Percentiles rank a stretch among this genome's conserved stretches.
These are phyloP conservation scores for Gillenia trifoliata DNA, from an alignment of 306 rosid species.

Conservation along the genomic window DNA sequence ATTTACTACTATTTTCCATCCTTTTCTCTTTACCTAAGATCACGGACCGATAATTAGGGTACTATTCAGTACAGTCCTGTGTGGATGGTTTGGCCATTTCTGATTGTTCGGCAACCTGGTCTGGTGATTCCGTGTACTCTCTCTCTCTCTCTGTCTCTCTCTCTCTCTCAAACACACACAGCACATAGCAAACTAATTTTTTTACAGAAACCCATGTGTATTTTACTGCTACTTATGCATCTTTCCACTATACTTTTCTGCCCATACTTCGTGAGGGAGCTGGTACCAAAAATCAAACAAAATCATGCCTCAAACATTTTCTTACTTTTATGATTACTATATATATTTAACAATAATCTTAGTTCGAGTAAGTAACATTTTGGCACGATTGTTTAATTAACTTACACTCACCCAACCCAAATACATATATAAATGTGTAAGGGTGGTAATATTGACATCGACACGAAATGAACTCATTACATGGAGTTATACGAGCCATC, in stretches of 20 bases:
- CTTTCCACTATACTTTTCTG: neutral
- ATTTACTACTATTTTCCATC: too few species aligned
- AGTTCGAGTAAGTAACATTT: too few species aligned
- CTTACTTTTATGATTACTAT: neutral
- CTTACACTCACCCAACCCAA: neutral
- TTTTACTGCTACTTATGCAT: neutral
- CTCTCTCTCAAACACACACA: neutral
- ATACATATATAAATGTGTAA: neutral
- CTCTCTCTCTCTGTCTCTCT: neutral
- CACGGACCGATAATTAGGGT: slow-evolving; percentile 51
- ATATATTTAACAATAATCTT: neutral
- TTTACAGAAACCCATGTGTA: slow-evolving; percentile 27
- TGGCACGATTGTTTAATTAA: neutral
- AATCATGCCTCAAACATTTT: neutral
- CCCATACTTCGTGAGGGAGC: neutral
- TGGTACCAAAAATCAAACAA: neutral
- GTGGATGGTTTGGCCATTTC: slow-evolving; percentile 44
- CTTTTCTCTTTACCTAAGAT: slow-evolving; percentile 12
- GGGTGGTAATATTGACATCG: too few species aligned
- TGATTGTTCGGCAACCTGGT: slow-evolving; percentile 29
- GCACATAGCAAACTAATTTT: slow-evolving; percentile 13
- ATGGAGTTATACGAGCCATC: too few species aligned
- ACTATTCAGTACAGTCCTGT: slow-evolving; percentile 53
- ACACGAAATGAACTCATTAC: too few species aligned
- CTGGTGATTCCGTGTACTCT: slow-evolving; percentile 38